phyloP scores from a whole-genome alignment of 2,329 filamentous ascomycete genomes.

The Penicillium sp. region DNA sequence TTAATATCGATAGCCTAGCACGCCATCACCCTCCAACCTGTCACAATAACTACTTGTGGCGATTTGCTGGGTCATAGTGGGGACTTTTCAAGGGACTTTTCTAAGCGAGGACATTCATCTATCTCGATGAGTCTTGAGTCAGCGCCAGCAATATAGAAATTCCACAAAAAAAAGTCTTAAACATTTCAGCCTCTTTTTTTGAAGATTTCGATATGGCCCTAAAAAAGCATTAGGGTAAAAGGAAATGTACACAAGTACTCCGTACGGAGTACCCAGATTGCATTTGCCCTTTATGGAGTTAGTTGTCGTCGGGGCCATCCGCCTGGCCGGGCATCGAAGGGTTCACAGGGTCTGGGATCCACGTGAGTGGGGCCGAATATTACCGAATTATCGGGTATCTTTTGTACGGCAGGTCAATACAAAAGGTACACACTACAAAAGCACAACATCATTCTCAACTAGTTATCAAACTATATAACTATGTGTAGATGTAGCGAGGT shows the following conservation, averaged over 20 bases:
- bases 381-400: background rate
- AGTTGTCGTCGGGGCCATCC: background rate
- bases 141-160: background rate
- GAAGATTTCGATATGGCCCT: too few species aligned
- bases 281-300: background rate
- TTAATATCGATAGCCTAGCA: background rate
- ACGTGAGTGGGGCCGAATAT: background rate
- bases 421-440: background rate
- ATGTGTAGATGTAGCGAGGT: too few species aligned
- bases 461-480: too few species aligned
- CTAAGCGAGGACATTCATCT: background rate
- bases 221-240: too few species aligned
- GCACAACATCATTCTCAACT: background rate
- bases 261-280: too few species aligned
- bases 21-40: background rate
- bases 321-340: background rate
- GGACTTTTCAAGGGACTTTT: background rate
- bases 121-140: background rate
- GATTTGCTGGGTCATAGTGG: background rate
- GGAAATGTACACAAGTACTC: background rate
- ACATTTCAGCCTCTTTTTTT: too few species aligned
- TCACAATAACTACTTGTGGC: background rate
- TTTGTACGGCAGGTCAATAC: background rate
- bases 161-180: too few species aligned
- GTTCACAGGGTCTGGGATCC: background rate